Conservation (phyloP, 306 rosid genomes). For the Calophaca sinica region DNA sequence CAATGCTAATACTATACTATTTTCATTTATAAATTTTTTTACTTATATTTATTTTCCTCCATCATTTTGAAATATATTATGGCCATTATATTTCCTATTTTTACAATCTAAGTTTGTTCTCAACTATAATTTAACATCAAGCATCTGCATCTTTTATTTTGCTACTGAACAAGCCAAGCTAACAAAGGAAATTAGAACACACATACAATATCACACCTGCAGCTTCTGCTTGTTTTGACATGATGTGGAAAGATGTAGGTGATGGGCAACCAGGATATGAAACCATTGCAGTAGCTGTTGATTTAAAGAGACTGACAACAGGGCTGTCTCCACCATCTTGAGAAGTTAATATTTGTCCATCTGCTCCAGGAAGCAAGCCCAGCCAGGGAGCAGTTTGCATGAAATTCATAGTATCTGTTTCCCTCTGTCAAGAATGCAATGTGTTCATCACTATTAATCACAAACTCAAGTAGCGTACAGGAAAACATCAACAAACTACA, state of each 20-base stretch:
- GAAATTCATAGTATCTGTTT: constrained; percentile 81
- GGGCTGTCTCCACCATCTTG: constrained; percentile 96
- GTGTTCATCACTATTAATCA: constrained; percentile 19
- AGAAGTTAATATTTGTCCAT: constrained; percentile 85
- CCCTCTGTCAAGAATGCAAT: constrained; percentile 69
- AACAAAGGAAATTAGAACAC: constrained; percentile 33
- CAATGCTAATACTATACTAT: constrained; percentile 23
- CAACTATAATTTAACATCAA: constrained; percentile 28
- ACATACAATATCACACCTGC: constrained; percentile 69
- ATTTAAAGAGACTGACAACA: constrained; percentile 84
- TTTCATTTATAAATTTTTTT: constrained; percentile 16
- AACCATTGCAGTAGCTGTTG: constrained; percentile 76
- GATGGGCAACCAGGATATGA: constrained; percentile 75
- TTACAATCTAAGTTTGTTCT: constrained; percentile 26
- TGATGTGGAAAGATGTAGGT: constrained; percentile 75
- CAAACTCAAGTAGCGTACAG: constrained; percentile 23
- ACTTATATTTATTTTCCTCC: constrained; percentile 27
- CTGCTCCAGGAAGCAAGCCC: constrained; percentile 91
- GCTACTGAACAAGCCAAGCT: constrained; percentile 29
- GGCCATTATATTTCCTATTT: constrained; percentile 24
- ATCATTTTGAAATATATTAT: constrained; percentile 23
- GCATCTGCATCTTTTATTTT: constrained; percentile 1
- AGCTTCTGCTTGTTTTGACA: constrained; percentile 99
- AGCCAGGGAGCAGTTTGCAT: constrained; percentile 99
- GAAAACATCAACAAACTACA: constrained; percentile 38